Evolutionary conservation across 2,329 filamentous ascomycete species (phyloP).

Genomic region (Apiospora kogelbergensis): DNA sequence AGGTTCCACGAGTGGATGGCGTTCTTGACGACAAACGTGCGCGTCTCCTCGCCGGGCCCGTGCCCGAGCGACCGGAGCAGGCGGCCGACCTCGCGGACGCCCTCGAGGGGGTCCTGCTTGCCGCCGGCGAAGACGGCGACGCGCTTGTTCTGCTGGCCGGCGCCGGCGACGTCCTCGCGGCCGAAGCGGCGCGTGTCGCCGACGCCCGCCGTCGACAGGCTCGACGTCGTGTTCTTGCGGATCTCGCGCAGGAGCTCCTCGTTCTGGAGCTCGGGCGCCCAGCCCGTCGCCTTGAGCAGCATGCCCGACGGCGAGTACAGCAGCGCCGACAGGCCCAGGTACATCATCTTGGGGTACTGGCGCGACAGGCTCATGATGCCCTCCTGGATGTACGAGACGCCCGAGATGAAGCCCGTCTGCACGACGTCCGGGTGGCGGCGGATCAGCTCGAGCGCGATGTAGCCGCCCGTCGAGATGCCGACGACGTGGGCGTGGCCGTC

Average conservation of each 20-base stretch:
- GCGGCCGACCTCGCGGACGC: conserved; percentile 29
- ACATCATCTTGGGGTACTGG: conserved; percentile 27
- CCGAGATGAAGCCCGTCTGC: conserved; percentile 34
- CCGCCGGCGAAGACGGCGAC: conserved; percentile 31
- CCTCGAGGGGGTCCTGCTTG: conserved; percentile 33
- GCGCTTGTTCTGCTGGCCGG: conserved; percentile 25
- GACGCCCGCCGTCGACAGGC: conserved; percentile 19
- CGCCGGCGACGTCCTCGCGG: conserved; percentile 26
- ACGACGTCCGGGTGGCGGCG: conserved; percentile 35
- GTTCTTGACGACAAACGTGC: conserved; percentile 32
- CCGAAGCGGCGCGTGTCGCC: conserved; percentile 25
- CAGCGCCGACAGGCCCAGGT: conserved; percentile 24
- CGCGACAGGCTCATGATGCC: background rate
- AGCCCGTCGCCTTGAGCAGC: conserved; percentile 27
- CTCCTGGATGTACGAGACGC: conserved; percentile 19
- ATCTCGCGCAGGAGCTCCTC: conserved; percentile 34
- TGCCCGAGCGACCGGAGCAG: conserved; percentile 21
- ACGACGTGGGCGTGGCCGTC: conserved; percentile 38
- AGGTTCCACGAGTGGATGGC: conserved; percentile 42
- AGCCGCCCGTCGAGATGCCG: conserved; percentile 41
- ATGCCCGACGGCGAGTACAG: conserved; percentile 27
- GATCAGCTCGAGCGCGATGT: conserved; percentile 33
- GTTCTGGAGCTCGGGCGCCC: conserved; percentile 28
- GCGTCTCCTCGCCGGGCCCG: conserved; percentile 25
- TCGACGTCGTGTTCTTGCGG: conserved; percentile 29